A percentile compares a stretch with the other conserved stretches of the same genome.
Evolutionary conservation across 805 yeast genomes (phyloP).

Genomic region (Starmerella sirachaensis): DNA sequence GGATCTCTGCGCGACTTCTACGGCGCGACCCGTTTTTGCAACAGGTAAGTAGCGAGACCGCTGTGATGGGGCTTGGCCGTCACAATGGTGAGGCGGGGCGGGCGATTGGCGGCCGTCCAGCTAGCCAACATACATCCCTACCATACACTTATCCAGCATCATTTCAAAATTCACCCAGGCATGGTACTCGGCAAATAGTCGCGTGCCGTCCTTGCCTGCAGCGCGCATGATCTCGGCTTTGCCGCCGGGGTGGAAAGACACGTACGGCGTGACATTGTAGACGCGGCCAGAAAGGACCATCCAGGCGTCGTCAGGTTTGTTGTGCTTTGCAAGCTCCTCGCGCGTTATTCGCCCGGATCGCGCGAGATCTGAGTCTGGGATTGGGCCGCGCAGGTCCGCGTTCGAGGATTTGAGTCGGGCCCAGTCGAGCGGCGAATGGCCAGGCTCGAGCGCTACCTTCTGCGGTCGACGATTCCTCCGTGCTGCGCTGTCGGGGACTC

Average conservation of each 20-base stretch:
- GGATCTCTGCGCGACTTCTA: too few relatives aligned
- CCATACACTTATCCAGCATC: conserved; percentile 62
- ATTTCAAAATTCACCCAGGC: conserved; percentile 77
- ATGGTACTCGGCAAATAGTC: conserved; percentile 52
- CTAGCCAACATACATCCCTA: conserved; percentile 40
- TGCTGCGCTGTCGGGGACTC: conserved; percentile 5
- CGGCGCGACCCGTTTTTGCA: too few relatives aligned
- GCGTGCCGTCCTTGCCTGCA: conserved; percentile 78
- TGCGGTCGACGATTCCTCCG: conserved; percentile 7
- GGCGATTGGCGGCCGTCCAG: too few relatives aligned
- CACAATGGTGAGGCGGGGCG: too few relatives aligned
- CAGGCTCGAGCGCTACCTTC: conserved; percentile 56
- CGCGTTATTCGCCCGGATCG: conserved; percentile 30
- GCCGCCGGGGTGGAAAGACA: conserved; percentile 91
- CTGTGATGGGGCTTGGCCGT: too few relatives aligned
- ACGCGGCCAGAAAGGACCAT: conserved; percentile 68
- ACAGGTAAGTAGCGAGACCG: too few relatives aligned
- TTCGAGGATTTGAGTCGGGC: conserved; percentile 44
- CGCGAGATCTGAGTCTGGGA: conserved; percentile 5
- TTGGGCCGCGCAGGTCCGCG: conserved; percentile 32
- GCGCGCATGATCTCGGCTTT: conserved; percentile 58
- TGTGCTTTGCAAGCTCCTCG: conserved; percentile 51
- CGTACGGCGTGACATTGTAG: conserved; percentile 73
- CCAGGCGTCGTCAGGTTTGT: conserved; percentile 65
- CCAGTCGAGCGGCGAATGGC: conserved; percentile 84